Percentiles rank a stretch among this genome's conserved stretches.
Conservation (phyloP, 441 rosid species). For the Gossypium gossypioides region DNA sequence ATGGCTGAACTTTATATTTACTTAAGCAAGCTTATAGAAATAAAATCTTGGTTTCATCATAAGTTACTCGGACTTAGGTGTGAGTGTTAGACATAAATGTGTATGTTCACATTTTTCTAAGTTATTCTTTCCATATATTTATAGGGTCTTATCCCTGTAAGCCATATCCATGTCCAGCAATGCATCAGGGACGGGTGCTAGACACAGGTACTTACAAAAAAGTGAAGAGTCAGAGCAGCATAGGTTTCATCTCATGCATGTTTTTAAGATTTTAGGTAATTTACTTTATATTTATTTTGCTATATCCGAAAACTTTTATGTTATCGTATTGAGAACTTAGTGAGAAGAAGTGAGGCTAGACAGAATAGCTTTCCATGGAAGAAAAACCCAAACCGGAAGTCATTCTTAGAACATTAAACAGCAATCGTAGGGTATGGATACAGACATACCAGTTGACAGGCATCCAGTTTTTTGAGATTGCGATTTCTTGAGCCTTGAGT, state of each 20-base stretch:
- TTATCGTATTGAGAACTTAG: not conserved
- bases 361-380: not conserved
- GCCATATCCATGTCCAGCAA: not conserved
- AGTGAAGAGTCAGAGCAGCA: not conserved
- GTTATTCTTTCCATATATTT: not conserved
- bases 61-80: not conserved
- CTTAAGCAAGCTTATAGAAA: not conserved
- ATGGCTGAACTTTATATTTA: not conserved
- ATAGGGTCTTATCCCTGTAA: not conserved
- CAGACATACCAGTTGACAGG: constrained; percentile 81
- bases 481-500: constrained; percentile 80
- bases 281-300: not conserved
- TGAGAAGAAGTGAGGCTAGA: not conserved
- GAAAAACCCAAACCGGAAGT: constrained; percentile 4
- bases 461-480: constrained; percentile 67
- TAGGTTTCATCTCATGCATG: constrained; percentile 3
- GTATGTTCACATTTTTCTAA: not conserved
- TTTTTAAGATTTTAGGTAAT: not conserved
- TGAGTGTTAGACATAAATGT: not conserved
- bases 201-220: not conserved
- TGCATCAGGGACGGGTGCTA: not conserved
- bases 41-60: not conserved
- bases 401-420: not conserved
- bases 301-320: not conserved
- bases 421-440: not conserved